Conservation (phyloP, 441 rosid species). For the Codiaeum variegatum region DNA sequence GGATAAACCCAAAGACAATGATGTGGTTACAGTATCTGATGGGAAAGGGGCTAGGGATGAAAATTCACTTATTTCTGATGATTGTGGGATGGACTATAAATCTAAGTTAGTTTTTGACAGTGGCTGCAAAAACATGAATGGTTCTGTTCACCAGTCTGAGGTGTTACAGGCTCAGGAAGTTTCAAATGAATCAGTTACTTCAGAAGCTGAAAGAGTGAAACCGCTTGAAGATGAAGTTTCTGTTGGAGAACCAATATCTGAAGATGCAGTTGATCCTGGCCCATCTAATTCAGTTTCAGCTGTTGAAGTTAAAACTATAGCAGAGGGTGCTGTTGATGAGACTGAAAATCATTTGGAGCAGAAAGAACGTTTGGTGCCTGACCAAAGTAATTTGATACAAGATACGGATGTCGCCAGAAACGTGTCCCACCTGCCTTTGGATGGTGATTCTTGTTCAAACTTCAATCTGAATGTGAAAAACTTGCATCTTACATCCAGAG, state of each 20-base stretch:
- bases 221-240: conserved; percentile 24
- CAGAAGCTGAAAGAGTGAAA: conserved; percentile 29
- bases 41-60: conserved; percentile 29
- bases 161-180: conserved; percentile 24
- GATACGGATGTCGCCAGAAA: conserved; percentile 28
- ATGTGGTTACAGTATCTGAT: conserved; percentile 25
- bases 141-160: conserved; percentile 30
- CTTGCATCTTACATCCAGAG: conserved; percentile 36
- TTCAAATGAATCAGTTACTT: conserved; percentile 27
- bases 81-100: conserved; percentile 22
- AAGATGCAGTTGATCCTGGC: conserved; percentile 30
- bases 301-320: conserved; percentile 30
- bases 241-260: conserved; percentile 25
- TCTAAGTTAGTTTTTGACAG: conserved; percentile 26
- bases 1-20: conserved; percentile 36
- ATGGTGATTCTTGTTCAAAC: conserved; percentile 31
- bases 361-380: conserved; percentile 24
- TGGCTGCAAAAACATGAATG: conserved; percentile 27
- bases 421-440: conserved; percentile 28
- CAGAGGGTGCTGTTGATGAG: conserved; percentile 35
- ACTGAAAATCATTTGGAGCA: conserved; percentile 28
- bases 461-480: conserved; percentile 33
- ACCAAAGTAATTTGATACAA: conserved; percentile 30
- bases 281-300: conserved; percentile 31
- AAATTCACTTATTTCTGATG: conserved; percentile 32